Conservation (phyloP, 2,329 filamentous ascomycete species). For the Geoglossum cookeanum region DNA sequence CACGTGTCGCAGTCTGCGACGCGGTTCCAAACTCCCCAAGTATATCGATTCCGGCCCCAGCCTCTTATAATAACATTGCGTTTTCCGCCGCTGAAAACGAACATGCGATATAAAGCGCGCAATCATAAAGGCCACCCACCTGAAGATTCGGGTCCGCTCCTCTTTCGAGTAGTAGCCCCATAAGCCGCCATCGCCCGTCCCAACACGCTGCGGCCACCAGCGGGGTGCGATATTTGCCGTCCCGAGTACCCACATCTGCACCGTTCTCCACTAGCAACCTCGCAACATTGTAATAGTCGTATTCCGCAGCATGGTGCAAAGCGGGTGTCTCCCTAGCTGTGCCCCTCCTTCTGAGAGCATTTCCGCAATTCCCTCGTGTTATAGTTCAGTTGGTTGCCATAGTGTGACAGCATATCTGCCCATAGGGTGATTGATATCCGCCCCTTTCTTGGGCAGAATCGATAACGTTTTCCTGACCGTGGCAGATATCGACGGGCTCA, state of each 20-base stretch:
- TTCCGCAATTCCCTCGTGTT: background rate
- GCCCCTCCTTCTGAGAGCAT: background rate
- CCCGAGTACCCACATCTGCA: constrained; percentile 2
- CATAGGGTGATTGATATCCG: background rate
- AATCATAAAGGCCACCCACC: background rate
- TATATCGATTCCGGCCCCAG: background rate
- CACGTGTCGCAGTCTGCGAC: background rate
- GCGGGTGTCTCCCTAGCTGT: background rate
- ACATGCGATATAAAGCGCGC: background rate
- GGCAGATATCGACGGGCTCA: background rate
- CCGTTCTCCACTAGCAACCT: background rate
- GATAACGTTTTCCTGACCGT: background rate
- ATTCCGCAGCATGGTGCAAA: background rate
- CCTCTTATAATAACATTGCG: background rate
- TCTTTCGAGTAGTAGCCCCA: background rate
- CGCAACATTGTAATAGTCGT: background rate
- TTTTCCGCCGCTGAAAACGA: background rate
- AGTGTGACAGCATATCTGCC: background rate
- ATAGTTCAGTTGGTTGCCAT: background rate
- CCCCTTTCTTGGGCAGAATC: background rate
- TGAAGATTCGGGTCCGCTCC: background rate
- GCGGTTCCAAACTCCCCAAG: background rate
- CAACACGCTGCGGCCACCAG: background rate
- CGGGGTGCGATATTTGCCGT: background rate
- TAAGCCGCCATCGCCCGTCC: background rate